phyloP scores from a whole-genome alignment of 2,329 filamentous ascomycete genomes.

The Aspergillus spinulosporus region DNA sequence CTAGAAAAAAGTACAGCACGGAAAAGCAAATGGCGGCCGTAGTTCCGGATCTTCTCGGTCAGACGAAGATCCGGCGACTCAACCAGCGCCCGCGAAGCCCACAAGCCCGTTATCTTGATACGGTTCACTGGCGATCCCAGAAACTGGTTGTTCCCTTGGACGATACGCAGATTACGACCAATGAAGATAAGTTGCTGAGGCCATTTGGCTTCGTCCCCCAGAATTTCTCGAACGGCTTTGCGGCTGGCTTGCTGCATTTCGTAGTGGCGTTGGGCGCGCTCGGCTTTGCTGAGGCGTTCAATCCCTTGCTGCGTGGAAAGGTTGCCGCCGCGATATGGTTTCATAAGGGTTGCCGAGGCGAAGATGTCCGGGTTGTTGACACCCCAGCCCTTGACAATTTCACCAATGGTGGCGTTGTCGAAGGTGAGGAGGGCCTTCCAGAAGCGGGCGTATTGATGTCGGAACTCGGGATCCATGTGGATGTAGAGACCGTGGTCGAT shows the following conservation, averaged over 20 bases:
- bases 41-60: slow-evolving; percentile 65
- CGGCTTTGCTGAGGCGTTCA: slow-evolving; percentile 54
- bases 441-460: slow-evolving; percentile 81
- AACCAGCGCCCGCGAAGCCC: slow-evolving; percentile 82
- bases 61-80: slow-evolving; percentile 67
- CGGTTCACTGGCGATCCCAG: slow-evolving; percentile 85
- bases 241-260: slow-evolving; percentile 76
- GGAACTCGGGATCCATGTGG: slow-evolving; percentile 79
- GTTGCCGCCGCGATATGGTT: slow-evolving; percentile 86
- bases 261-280: slow-evolving; percentile 63
- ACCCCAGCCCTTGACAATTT: slow-evolving; percentile 79
- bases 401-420: slow-evolving; percentile 75
- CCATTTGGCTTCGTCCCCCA: slow-evolving; percentile 84
- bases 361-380: slow-evolving; percentile 88
- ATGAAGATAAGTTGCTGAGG: slow-evolving; percentile 91
- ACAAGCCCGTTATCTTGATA: slow-evolving; percentile 88
- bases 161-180: slow-evolving; percentile 85
- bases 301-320: slow-evolving; percentile 61
- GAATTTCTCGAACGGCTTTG: slow-evolving; percentile 72
- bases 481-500: slow-evolving; percentile 98
- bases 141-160: slow-evolving; percentile 90
- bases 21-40: slow-evolving; percentile 79
- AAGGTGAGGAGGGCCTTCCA: slow-evolving; percentile 95
- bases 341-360: slow-evolving; percentile 83
- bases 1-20: slow-evolving; percentile 70